Evolutionary conservation across 345 rosid species (phyloP).

Genomic region (Streptanthus diversifolius): DNA sequence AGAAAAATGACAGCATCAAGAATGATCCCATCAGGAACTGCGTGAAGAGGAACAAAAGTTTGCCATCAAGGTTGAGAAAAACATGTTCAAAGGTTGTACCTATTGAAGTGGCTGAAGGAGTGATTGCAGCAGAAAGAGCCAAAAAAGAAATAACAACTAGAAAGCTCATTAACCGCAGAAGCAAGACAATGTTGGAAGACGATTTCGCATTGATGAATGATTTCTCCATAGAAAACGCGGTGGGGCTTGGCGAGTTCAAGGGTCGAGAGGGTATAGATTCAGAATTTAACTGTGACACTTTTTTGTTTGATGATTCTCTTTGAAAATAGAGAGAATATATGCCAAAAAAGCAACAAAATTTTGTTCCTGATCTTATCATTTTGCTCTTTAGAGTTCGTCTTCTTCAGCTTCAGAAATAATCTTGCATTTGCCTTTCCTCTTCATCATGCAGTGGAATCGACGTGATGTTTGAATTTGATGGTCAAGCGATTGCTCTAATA

Average conservation of each 20-base stretch:
- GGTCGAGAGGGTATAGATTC: slow-evolving; percentile 55
- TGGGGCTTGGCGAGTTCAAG: slow-evolving; percentile 50
- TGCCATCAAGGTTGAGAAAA: slow-evolving; percentile 42
- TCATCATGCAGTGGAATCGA: no score
- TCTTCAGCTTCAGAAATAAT: no score
- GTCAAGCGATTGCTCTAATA: no score
- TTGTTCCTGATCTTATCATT: background rate
- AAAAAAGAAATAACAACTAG: slow-evolving; percentile 11
- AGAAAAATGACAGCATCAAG: slow-evolving; percentile 10
- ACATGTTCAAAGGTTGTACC: slow-evolving; percentile 38
- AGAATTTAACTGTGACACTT: slow-evolving; percentile 38
- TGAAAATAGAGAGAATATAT: slow-evolving; percentile 1
- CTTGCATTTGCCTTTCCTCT: no score
- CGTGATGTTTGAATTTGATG: no score
- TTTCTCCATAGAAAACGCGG: slow-evolving; percentile 40
- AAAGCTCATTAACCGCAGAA: slow-evolving; percentile 12
- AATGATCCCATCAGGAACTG: slow-evolving; percentile 9
- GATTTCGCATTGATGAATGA: slow-evolving; percentile 36
- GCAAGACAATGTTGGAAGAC: slow-evolving; percentile 33
- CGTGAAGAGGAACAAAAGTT: slow-evolving; percentile 31
- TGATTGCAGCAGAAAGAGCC: background rate
- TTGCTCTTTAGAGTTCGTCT: no score
- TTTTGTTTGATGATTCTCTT: slow-evolving; percentile 37
- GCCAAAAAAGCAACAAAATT: slow-evolving; percentile 17
- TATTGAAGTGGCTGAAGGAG: slow-evolving; percentile 27